Base-by-base conservation (phyloP, 169 alveolate species). In the Eimeria necatrix region DNA sequence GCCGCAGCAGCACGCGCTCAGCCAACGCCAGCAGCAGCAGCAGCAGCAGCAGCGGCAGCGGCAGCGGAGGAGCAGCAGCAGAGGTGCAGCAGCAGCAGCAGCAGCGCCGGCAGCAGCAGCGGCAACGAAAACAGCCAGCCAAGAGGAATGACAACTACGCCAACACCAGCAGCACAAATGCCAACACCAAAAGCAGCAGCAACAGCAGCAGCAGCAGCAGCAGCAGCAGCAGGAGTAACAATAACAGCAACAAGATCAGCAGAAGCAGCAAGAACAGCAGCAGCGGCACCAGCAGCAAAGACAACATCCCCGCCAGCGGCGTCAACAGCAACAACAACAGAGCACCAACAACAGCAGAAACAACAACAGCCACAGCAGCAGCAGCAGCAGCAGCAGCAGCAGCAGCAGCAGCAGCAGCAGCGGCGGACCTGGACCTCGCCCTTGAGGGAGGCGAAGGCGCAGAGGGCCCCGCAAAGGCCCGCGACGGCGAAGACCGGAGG, bases 381-480 rank as follows among this genome's bases (percentile, higher is more conserved):
- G 85, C 85, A 22, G 85, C 85, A 22, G 61, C 85, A 22, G 85
- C 61, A 18, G 41, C 85, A 22, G 85, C 85, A 22, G 85, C 61
- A 22, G 85, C 61, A 22, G 61, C 61, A 18, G 60, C 61, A 22
- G 61, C 60, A 22, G 85, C 46, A 5, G 60, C 41, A n/a, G 91
- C 74, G 5, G 70, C 94, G 9, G 71, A 80, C 89, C 73, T 80
- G 89, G 8, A 80, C 89, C n/a, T 80, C 89, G 16, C 89, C 89
- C 71, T 80, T 80, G 89, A 80, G 9, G 8, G 89, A 80, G 4
- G 89, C 89, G 32, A 48, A 80, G 9, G 89, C 49, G 52, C 89
- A 80, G 18, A 80, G 89, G 22, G 89, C 95, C 49, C 83, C 95
- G n/a, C 80, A 91, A 2, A 91, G 60, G 0, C 60, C 91, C 2